Base-by-base conservation (phyloP, 768 basidiomycete species). In the Filobasidium wieringae region DNA sequence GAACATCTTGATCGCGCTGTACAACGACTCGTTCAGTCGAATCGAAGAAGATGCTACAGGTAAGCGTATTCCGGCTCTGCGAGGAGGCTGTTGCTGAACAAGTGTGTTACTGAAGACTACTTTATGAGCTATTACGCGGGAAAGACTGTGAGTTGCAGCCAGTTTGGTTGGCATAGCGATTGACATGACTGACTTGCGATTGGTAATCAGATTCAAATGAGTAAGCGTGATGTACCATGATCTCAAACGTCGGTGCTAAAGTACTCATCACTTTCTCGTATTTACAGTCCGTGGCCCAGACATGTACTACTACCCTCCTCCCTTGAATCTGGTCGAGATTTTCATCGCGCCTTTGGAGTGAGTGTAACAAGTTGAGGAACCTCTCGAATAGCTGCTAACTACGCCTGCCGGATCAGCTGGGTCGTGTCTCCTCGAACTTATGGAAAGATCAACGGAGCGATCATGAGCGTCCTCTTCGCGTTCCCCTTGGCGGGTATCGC, bases 1-100 rank as follows among this genome's bases (percentile, higher is more conserved):
- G 70, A 96, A 96, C 69, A 83, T 96, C 68, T 79, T 96, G 67
- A 90, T 96, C 65, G 95, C 91, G n/a, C 76, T 96, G 65, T 95
- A 95, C 71, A 84, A 90, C 17, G 34, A 47, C 2, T 62, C 50
- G 5, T 59, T 33, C 49, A 19, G 24, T 29, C 2, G 24, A 49
- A 51, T 34, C 30, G 36, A 27, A 34, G 55, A 57, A 14, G 43
- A 47, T 14, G 43, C 30, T 15, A 7, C 33, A 14, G 24, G 34
- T 43, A 55, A 2, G 55, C 31, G 5, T 6, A 12, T 32, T 7
- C 7, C 12, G 17, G 29, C 17, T 27, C 31, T 5, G 6, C n/a
- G 4, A 30, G n/a, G 22, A 15, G n/a, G n/a, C 53, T 12, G 8
- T 24, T 31, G 37, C 26, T 40, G 53, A 59, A 72, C n/a, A 67